Evolutionary conservation across 2,329 filamentous ascomycete species (phyloP).

Genomic region (Diaporthe batatas): DNA sequence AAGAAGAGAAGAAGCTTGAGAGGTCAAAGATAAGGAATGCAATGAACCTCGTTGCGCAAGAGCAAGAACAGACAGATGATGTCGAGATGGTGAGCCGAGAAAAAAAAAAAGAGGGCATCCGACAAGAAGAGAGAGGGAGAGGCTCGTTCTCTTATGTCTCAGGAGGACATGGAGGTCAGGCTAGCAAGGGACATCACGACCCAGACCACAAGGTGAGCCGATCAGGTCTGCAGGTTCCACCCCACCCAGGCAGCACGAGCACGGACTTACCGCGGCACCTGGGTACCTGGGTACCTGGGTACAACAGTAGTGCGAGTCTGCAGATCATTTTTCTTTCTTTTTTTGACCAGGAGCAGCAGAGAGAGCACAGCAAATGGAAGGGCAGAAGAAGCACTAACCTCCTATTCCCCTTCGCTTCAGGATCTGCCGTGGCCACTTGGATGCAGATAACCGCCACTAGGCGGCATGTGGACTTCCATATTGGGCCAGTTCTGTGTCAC

Average conservation of each 20-base stretch:
- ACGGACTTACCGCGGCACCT: constrained; percentile 19
- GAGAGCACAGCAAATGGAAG: constrained; percentile 21
- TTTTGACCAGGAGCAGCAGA: not conserved
- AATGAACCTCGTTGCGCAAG: constrained; percentile 32
- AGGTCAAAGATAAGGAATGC: constrained; percentile 34
- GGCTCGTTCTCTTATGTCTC: constrained; percentile 31
- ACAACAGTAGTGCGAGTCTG: not conserved
- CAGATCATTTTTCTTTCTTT: constrained; percentile 8
- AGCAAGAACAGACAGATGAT: constrained; percentile 25
- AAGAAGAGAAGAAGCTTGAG: constrained; percentile 25
- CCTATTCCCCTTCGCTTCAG: constrained; percentile 33
- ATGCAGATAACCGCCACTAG: constrained; percentile 31
- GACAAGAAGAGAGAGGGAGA: constrained; percentile 12
- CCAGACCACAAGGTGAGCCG: constrained; percentile 23
- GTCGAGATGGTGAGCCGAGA: constrained; percentile 28
- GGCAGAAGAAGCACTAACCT: constrained; percentile 25
- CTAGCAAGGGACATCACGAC: constrained; percentile 31
- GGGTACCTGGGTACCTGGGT: no score
- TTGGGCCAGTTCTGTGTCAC: constrained; percentile 20
- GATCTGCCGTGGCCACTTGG: constrained; percentile 25
- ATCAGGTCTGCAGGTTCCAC: constrained; percentile 9
- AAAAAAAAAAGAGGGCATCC: not conserved
- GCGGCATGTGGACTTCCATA: constrained; percentile 29
- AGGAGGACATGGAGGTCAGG: constrained; percentile 21
- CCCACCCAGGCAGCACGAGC: constrained; percentile 32